These are phyloP conservation scores for Funneliformis caledonium DNA, from an alignment of 371 early-diverging fungal genomes.

Conservation along the genomic window DNA sequence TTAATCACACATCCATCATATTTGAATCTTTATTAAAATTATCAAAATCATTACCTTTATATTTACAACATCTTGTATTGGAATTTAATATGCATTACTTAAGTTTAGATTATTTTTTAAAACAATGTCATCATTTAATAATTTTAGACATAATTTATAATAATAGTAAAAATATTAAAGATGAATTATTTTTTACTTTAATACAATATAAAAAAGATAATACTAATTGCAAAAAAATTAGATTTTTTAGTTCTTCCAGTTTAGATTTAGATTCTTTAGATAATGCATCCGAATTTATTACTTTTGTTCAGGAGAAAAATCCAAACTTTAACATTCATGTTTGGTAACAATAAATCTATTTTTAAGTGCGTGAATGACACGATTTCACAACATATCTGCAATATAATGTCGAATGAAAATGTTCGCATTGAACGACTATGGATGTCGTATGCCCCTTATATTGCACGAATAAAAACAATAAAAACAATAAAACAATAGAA, in stretches of 20 bases:
- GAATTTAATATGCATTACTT: background rate
- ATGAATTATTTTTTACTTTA: background rate
- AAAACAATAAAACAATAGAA: too few relatives aligned
- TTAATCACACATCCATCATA: background rate
- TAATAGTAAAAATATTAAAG: background rate
- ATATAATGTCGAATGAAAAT: too few relatives aligned
- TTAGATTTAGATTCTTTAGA: background rate
- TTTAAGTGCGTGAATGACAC: too few relatives aligned
- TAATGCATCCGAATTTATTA: background rate
- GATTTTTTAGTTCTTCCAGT: background rate
- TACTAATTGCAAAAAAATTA: background rate
- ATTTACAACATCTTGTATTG: background rate
- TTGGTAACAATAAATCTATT: background rate
- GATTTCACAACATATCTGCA: too few relatives aligned
- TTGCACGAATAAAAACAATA: too few relatives aligned
- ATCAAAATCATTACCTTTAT: background rate
- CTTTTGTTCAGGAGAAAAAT: background rate
- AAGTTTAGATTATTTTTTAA: background rate
- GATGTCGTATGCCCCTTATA: too few relatives aligned
- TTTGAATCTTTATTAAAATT: background rate
- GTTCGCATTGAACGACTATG: too few relatives aligned
- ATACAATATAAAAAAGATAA: too few relatives aligned
- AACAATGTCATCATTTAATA: background rate
- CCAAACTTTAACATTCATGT: too few relatives aligned
- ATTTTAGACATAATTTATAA: background rate